phyloP scores from a whole-genome alignment of 371 early-diverging fungal genomes.

The Blyttiomyces sp. region DNA sequence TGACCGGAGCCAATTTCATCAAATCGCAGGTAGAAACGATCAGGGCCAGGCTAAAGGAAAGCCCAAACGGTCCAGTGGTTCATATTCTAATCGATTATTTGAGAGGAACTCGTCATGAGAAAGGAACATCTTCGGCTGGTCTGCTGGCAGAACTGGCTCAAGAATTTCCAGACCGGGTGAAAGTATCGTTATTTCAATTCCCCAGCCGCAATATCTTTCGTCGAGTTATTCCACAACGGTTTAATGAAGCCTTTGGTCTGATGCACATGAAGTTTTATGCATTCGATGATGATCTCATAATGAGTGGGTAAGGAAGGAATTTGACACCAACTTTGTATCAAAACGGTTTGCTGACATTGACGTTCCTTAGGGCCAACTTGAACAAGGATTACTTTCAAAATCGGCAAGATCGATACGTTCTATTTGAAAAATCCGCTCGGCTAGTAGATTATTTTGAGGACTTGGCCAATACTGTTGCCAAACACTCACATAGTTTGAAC shows the following conservation, averaged over 20 bases:
- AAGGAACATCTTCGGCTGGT: constrained; percentile 62
- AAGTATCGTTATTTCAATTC: constrained; percentile 45
- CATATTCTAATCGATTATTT: constrained; percentile 80
- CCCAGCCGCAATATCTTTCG: constrained; percentile 16
- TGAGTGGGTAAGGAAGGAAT: constrained; percentile 84
- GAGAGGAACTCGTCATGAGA: constrained; percentile 74
- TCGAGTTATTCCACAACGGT: constrained; percentile 66
- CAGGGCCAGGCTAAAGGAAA: constrained; percentile 38
- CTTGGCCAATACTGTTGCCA: constrained; percentile 58
- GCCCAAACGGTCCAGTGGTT: constrained; percentile 54
- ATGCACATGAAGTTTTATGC: constrained; percentile 92
- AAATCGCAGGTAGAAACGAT: not conserved
- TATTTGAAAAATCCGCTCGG: constrained; percentile 51
- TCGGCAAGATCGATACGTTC: constrained; percentile 91
- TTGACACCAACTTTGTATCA: no score
- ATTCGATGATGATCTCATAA: constrained; percentile 82
- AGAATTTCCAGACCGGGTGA: constrained; percentile 64
- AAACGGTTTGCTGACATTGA: no score
- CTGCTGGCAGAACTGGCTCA: constrained; percentile 65
- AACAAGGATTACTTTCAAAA: constrained; percentile 90
- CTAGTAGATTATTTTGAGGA: constrained; percentile 69
- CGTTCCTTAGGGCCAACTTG: constrained; percentile 82
- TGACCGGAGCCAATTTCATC: not conserved
- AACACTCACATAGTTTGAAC: constrained; percentile 63
- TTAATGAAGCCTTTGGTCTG: constrained; percentile 89